Evolutionary conservation across 148 eudicot genomes (phyloP), one percentile per base, ranked within the genome.

Genomic region (Simmondsia chinensis): DNA sequence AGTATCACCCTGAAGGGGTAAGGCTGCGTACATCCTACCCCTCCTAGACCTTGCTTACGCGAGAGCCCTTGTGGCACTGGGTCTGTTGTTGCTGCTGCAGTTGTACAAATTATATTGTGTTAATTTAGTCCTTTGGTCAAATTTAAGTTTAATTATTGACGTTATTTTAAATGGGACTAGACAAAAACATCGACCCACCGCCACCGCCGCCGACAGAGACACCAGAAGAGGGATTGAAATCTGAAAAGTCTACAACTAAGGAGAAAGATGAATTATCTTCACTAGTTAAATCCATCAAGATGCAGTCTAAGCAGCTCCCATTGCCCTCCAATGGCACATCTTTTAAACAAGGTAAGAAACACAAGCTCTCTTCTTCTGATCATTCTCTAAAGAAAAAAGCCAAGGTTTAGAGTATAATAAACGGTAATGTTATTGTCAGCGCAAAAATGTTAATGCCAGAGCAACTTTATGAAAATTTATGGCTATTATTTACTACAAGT

Each of bases 201-300:
- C 59, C n/a, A n/a, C n/a, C n/a, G n/a, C n/a, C n/a, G n/a, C n/a
- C 56, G 7, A 33, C 7, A 26, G 43, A 17, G 19, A 33, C 25
- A 11, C 46, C 22, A 36, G 61, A 49, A 6, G 48, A 68, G 23
- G 24, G 39, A 0, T 15, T 45, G 3, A 35, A 7, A 42, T 22
- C 63, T 43, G 53, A 51, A 39, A 20, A 9, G 20, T 31, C 34
- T 52, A 11, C 53, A 41, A 35, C 54, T 12, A 69, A 54, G 53
- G 93, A 78, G 36, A 78, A 84, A 55, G 62, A 49, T 9, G 85
- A 84, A 64, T 16, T 89, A 26, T 71, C 95, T 31, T 61, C 79
- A 10, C 43, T 81, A 30, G 80, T 89, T 17, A 78, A 57, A 52
- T 84, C 95, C n/a, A 18, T 84, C 13, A 84, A 81, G 52, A 78